Base-by-base conservation (phyloP, 441 rosid genomes). In the Metrosideros polymorpha region DNA sequence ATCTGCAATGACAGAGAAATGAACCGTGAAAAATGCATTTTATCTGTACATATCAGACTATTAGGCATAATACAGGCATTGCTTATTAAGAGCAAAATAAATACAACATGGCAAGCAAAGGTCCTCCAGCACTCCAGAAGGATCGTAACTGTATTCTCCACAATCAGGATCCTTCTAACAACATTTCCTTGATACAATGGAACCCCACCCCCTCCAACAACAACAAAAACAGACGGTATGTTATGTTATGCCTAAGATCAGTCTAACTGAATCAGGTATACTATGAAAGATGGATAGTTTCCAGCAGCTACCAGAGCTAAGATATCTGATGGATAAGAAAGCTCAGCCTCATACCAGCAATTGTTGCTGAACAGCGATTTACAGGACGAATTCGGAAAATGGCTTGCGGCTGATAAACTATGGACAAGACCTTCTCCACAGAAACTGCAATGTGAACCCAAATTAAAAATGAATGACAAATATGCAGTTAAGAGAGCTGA, bases 341-440 rank as follows among this genome's bases (percentile, higher is more conserved):
- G 79, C 6, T 71, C 27, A 25, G 45, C 59, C 63, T 42, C 91
- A 87, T 90, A 98, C 99, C 99, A 87, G 99, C 95, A 89, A 97
- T 97, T 17, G 98, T 95, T 9, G 98, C 95, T 5, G 99, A 95
- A 91, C 99, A 96, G 17, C 98, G 96, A 84, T 92, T 96, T 59
- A 98, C 95, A 0, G 99, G 95, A 50, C 98, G 98, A 87, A 97
- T 98, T 83, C 99, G 91, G 87, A 97, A 98, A 91, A 98, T 88
- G 86, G 99, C 99, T 87, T 97, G 99, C 12, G 96, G 98, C 86
- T 97, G 99, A 94, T 94, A 97, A 84, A 98, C 97, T 66, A 98
- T 98, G 1, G 96, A 88, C 83, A 97, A 92, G 19, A 95, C 98
- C 94, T 94, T 97, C 96, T 96, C 99, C 93, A 98, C 98, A 83